Percentiles rank a stretch among this genome's conserved stretches.
phyloP scores from a whole-genome alignment of 352 stramenopile species.

The Pythium aristosporum region DNA sequence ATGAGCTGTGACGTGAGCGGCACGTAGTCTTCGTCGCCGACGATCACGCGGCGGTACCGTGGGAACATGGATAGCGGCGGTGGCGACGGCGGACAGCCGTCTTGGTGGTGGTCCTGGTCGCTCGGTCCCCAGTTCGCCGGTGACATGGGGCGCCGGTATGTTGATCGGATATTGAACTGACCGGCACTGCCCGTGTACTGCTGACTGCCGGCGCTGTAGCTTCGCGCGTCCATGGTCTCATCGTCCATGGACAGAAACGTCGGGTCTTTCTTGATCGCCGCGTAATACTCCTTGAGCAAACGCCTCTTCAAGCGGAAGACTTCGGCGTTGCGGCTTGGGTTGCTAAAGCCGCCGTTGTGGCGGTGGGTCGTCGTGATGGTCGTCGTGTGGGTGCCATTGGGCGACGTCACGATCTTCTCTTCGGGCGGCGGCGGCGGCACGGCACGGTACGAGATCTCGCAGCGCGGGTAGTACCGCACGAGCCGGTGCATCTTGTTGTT shows the following conservation, averaged over 20 bases:
- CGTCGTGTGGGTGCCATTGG: constrained; percentile 49
- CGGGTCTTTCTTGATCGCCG: constrained; percentile 26
- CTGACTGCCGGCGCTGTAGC: neutral
- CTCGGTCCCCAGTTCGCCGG: constrained; percentile 20
- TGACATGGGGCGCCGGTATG: constrained; percentile 24
- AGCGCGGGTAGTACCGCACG: constrained; percentile 61
- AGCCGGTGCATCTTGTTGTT: constrained; percentile 77
- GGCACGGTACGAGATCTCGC: constrained; percentile 71
- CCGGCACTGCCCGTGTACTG: neutral
- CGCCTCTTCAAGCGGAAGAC: constrained; percentile 68
- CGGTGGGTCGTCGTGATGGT: constrained; percentile 43
- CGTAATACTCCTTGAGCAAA: constrained; percentile 59
- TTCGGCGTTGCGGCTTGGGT: constrained; percentile 65
- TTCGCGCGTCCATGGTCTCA: constrained; percentile 10
- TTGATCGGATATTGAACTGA: constrained; percentile 7
- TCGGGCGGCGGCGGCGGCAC: constrained; percentile 48
- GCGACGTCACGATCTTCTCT: constrained; percentile 56
- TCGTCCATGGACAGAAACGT: constrained; percentile 23
- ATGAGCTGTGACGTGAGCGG: constrained; percentile 45
- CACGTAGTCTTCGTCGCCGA: constrained; percentile 31
- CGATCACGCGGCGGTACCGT: constrained; percentile 43
- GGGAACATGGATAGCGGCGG: constrained; percentile 28
- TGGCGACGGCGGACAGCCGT: neutral
- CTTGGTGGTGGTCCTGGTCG: neutral
- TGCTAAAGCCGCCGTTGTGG: constrained; percentile 74